A percentile compares a stretch with the other conserved stretches of the same genome.
These are phyloP conservation scores for Zygosaccharomyces gambellarensis DNA, from an alignment of 805 yeast genomes.

Conservation along the genomic window DNA sequence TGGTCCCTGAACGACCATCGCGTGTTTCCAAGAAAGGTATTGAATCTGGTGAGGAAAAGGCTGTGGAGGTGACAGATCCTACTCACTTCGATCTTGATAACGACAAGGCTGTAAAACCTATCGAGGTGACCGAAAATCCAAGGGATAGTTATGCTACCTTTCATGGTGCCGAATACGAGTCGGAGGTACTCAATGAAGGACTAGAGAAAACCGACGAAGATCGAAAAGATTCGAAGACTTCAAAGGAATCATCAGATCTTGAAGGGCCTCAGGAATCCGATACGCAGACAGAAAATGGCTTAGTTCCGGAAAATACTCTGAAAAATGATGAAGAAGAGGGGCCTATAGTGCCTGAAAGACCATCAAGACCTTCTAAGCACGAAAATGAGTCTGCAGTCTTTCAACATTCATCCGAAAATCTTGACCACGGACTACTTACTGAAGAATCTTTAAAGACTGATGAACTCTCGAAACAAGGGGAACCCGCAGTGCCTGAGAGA, in stretches of 20 bases:
- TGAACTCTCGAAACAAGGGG: not conserved
- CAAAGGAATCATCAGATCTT: not conserved
- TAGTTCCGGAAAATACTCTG: not conserved
- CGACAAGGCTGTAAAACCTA: not conserved
- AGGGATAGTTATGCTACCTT: not conserved
- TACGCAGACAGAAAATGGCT: not conserved
- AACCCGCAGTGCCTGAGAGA: not conserved
- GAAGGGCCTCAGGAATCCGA: not conserved
- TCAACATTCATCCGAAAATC: no score
- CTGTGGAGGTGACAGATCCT: not conserved
- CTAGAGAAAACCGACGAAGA: not conserved
- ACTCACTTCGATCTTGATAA: not conserved
- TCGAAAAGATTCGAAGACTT: not conserved
- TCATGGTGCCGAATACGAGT: no score
- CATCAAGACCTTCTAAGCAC: not conserved
- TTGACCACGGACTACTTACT: no score
- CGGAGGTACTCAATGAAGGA: not conserved
- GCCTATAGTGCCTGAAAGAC: not conserved
- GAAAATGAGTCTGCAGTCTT: no score
- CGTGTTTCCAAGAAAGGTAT: not conserved
- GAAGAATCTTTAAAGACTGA: not conserved
- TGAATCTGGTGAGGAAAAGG: not conserved
- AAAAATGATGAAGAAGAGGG: not conserved
- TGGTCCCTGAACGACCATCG: not conserved
- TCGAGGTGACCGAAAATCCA: not conserved